phyloP scores from a whole-genome alignment of 2,329 filamentous ascomycete genomes.

The Aurifilum marmelostoma region DNA sequence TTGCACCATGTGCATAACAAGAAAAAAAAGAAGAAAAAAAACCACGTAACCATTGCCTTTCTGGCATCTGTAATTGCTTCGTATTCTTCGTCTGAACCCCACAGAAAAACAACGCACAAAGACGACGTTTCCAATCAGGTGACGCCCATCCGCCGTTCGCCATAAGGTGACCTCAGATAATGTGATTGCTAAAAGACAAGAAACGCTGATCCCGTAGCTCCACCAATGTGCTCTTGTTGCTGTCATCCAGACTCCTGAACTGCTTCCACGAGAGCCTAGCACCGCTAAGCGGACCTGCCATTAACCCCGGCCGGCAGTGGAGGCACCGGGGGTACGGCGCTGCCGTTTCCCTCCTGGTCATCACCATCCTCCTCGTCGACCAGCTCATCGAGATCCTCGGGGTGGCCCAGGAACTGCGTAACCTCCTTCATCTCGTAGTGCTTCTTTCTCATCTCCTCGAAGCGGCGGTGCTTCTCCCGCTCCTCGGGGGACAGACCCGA shows the following conservation, averaged over 20 bases:
- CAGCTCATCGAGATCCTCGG: constrained; percentile 65
- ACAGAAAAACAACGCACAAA: neutral
- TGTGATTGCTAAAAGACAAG: neutral
- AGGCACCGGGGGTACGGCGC: constrained; percentile 47
- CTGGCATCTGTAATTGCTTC: constrained; percentile 3
- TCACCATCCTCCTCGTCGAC: constrained; percentile 61
- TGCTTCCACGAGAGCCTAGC: neutral
- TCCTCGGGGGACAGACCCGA: constrained; percentile 70
- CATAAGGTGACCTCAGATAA: constrained; percentile 1
- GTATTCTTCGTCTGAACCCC: neutral
- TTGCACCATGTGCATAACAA: neutral
- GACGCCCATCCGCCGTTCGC: constrained; percentile 5
- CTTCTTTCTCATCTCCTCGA: constrained; percentile 89
- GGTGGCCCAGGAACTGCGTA: constrained; percentile 80
- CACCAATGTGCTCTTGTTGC: neutral
- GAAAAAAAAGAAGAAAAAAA: too few relatives aligned
- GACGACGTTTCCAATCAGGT: neutral
- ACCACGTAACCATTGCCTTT: neutral
- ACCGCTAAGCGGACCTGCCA: constrained; percentile 30
- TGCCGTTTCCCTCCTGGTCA: constrained; percentile 36
- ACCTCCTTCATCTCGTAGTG: constrained; percentile 99
- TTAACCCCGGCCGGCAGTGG: constrained; percentile 44
- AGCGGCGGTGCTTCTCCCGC: constrained; percentile 85
- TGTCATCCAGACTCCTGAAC: too few relatives aligned
- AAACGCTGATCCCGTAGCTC: neutral